Evolutionary conservation across 2,329 filamentous ascomycete genomes (phyloP), one percentile per base, ranked within the genome.

Genomic region (Pseudogymnoascus sp.): DNA sequence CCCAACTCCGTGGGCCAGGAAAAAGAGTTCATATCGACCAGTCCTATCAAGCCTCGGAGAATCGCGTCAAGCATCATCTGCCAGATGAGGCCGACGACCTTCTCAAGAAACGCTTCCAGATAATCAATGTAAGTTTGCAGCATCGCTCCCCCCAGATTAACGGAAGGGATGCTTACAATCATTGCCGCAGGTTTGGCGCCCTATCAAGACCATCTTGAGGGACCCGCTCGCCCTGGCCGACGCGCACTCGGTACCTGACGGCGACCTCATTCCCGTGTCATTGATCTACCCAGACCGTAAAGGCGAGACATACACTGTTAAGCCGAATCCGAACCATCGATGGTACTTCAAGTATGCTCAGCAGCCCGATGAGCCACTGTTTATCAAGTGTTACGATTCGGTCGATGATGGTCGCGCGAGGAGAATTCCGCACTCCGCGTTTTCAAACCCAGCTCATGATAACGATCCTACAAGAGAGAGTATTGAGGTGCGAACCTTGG

Each of bases 21-120:
- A 82, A 79, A 9, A 75, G 81, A 35, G 88, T 87, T 0, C 91
- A 96, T 73, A 87, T 94, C 64, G 91, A 95, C 72, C 91, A 95
- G 74, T 92, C 90, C 0, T 75, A 83, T 6, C 70, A 71, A 9
- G 86, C 87, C 0, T 84, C 88, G 0, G 79, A 75, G n/a, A 79
- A 83, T 71, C 86, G 90, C 47, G 87, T 95, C 8, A 77, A 77
- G 11, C 89, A 92, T 73, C 76, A 89, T 54, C 75, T 81, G 1
- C 74, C 71, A 1, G 80, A 81, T 10, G 75, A 77, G 37, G 76
- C 77, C 0, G 72, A 74, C 0, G 69, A 72, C 62, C 76, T 82
- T 2, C 71, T 78, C 5, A 71, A 74, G 61, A 75, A 75, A 0
- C 77, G 80, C 1, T 79, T 78, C 60, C 81, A 82, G 67, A 79